phyloP scores from a whole-genome alignment of 1,139 yeast genomes.

The Suhomyces kunorum region DNA sequence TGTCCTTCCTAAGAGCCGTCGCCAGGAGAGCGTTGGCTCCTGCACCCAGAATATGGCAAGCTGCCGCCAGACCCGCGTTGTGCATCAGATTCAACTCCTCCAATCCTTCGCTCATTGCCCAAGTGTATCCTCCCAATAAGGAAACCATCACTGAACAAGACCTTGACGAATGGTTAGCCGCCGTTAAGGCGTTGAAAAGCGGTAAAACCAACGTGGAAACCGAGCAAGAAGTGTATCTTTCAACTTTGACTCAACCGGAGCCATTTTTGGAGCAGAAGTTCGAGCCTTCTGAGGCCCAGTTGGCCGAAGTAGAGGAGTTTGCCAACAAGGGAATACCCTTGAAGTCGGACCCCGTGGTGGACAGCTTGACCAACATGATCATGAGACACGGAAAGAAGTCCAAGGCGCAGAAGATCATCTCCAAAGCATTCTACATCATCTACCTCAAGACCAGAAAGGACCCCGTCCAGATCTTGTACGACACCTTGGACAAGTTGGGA shows the following conservation, averaged over 20 bases:
- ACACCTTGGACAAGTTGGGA: slow-evolving; percentile 76
- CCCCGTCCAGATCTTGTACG: slow-evolving; percentile 75
- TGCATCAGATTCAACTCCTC: slow-evolving; percentile 19
- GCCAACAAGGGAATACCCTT: slow-evolving; percentile 60
- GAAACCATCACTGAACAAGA: slow-evolving; percentile 51
- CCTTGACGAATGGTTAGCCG: slow-evolving; percentile 66
- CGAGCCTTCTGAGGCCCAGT: slow-evolving; percentile 62
- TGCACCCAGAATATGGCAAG: slow-evolving; percentile 9
- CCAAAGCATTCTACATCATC: slow-evolving; percentile 79
- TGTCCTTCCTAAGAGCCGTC: slow-evolving; percentile 15
- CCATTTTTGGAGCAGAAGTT: slow-evolving; percentile 42
- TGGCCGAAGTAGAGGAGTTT: slow-evolving; percentile 52
- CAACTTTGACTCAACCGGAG: slow-evolving; percentile 38
- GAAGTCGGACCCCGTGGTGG: slow-evolving; percentile 66
- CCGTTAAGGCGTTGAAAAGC: slow-evolving; percentile 58
- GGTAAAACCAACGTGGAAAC: slow-evolving; percentile 36
- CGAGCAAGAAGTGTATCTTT: slow-evolving; percentile 48
- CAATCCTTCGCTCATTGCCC: slow-evolving; percentile 30
- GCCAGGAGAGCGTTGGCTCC: slow-evolving; percentile 9
- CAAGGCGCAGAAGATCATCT: slow-evolving; percentile 70
- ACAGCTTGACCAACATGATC: slow-evolving; percentile 78
- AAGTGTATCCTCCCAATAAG: slow-evolving; percentile 43
- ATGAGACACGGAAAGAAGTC: slow-evolving; percentile 94
- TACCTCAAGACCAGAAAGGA: slow-evolving; percentile 69
- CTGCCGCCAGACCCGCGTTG: slow-evolving; percentile 6